These are phyloP conservation scores for Dentipellis fragilis DNA, from an alignment of 768 basidiomycete species.

Conservation along the genomic window DNA sequence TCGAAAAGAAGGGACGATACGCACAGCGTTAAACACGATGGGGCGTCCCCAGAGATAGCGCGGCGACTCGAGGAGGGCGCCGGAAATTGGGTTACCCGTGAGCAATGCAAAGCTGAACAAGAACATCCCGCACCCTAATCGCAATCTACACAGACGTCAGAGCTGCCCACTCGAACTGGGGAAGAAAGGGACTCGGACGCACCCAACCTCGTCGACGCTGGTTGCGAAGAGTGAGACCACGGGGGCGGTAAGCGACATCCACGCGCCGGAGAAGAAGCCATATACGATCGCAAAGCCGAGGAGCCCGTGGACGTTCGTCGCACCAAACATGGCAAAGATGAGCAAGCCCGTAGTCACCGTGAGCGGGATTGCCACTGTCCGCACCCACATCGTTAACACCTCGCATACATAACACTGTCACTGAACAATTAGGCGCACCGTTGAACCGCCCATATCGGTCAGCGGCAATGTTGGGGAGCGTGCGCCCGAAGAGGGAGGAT, in stretches of 20 bases:
- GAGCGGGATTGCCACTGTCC: background rate
- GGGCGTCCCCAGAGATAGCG: background rate
- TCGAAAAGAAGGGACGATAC: background rate
- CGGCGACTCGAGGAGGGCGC: background rate
- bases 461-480: background rate
- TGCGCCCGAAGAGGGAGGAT: background rate
- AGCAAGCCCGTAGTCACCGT: conserved; percentile 13
- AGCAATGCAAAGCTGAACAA: background rate
- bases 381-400: background rate
- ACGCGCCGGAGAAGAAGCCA: conserved; percentile 39
- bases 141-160: background rate
- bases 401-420: background rate
- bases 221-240: background rate
- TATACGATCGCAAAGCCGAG: conserved; percentile 34
- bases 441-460: background rate
- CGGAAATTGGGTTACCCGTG: background rate
- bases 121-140: background rate
- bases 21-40: background rate
- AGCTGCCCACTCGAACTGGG: background rate
- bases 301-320: conserved; percentile 26
- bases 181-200: background rate
- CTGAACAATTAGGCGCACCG: background rate
- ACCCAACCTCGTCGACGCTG: conserved; percentile 1
- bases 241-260: conserved; percentile 12
- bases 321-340: conserved; percentile 30